Conservation (phyloP, 1,139 yeast species). For the Hanseniaspora uvarum region DNA sequence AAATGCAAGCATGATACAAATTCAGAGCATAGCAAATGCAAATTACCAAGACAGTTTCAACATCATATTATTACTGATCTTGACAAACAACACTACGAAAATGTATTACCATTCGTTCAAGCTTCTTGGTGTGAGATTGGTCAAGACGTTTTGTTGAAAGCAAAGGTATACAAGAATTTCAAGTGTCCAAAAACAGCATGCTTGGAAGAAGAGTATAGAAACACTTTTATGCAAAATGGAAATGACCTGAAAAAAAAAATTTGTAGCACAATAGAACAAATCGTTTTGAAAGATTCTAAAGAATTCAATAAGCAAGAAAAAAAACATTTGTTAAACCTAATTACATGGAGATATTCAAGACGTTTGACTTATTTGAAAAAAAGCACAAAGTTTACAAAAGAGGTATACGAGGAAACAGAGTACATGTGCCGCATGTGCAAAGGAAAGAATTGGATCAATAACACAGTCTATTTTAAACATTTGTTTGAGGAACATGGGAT, state of each 20-base stretch:
- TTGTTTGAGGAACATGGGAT: conserved; percentile 24
- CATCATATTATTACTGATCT: conserved; percentile 3
- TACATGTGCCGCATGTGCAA: conserved; percentile 23
- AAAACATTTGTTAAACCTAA: conserved; percentile 11
- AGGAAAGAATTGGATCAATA: conserved; percentile 23
- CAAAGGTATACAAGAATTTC: conserved; percentile 20
- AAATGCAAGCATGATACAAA: conserved; percentile 4
- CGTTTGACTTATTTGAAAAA: neutral
- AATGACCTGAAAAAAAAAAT: neutral
- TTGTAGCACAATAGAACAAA: neutral
- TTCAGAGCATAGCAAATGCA: neutral
- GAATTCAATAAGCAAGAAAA: neutral
- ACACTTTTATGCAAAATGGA: too few relatives aligned
- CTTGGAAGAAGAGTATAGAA: neutral
- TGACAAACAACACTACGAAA: neutral
- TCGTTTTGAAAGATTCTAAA: neutral
- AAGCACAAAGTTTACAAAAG: neutral
- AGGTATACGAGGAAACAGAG: conserved; percentile 15
- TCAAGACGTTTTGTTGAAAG: neutral
- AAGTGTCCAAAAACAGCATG: conserved; percentile 22
- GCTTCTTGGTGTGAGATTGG: too few relatives aligned
- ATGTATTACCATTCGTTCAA: conserved; percentile 1
- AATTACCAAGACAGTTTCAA: conserved; percentile 1
- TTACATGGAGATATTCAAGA: conserved; percentile 21
- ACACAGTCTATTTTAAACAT: conserved; percentile 20